Conservation (phyloP, 73 alveolate species). For the Paramecium pentaurelia region DNA sequence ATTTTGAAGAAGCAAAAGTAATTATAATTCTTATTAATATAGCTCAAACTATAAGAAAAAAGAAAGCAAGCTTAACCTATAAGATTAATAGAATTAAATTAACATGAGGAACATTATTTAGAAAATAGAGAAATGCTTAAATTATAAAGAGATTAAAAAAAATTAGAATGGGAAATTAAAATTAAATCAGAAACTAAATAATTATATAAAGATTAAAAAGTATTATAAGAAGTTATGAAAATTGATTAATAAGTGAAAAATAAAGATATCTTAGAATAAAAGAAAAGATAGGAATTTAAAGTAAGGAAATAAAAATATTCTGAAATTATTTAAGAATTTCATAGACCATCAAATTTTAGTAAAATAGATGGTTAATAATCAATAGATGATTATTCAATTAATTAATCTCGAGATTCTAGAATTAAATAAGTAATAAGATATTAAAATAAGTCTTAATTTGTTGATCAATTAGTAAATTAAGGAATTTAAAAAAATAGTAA, state of each 20-base stretch:
- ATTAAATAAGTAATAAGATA: background rate
- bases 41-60: background rate
- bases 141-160: conserved; percentile 5
- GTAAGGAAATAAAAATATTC: background rate
- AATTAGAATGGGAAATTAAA: conserved; percentile 9
- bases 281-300: background rate
- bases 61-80: background rate
- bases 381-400: background rate
- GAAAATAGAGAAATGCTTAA: conserved; percentile 15
- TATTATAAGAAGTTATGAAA: background rate
- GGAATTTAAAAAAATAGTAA: background rate
- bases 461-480: background rate
- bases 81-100: background rate
- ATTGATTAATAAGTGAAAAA: background rate
- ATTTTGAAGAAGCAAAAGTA: conserved; percentile 1
- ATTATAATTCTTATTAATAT: background rate
- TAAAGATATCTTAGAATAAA: background rate
- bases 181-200: background rate
- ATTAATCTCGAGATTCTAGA: background rate
- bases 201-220: background rate
- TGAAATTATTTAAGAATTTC: conserved; percentile 5
- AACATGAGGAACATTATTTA: background rate
- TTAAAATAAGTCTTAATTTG: background rate
- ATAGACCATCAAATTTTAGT: background rate
- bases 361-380: background rate